Conservation (phyloP, 2,329 filamentous ascomycete genomes). For the Penicillium janthinellum region DNA sequence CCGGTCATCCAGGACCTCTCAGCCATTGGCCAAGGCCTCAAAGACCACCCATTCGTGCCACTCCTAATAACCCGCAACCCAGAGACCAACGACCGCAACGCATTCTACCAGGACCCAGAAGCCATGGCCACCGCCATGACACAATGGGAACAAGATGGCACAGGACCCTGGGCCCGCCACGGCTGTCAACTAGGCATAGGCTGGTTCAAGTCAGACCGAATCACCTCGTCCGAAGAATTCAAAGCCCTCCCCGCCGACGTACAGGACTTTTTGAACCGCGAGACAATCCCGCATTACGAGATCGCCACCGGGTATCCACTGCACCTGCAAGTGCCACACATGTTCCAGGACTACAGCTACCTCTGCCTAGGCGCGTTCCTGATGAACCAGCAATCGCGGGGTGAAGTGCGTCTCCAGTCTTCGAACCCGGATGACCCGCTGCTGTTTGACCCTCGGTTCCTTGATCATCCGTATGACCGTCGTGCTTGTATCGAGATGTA, state of each 20-base stretch:
- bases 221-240: constrained; percentile 53
- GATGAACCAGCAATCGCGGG: constrained; percentile 58
- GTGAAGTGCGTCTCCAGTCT: constrained; percentile 57
- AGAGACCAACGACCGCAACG: constrained; percentile 46
- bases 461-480: constrained; percentile 58
- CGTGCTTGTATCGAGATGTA: constrained; percentile 53
- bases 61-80: constrained; percentile 44
- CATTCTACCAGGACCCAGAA: constrained; percentile 49
- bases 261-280: constrained; percentile 49
- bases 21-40: constrained; percentile 49
- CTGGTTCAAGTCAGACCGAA: constrained; percentile 47
- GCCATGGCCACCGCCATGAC: constrained; percentile 50
- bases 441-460: constrained; percentile 56
- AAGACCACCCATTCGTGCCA: constrained; percentile 45
- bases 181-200: constrained; percentile 35
- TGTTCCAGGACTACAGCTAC: constrained; percentile 46
- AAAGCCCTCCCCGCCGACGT: constrained; percentile 49
- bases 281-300: constrained; percentile 62
- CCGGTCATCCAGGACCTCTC: constrained; percentile 43
- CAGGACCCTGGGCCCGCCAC: constrained; percentile 39
- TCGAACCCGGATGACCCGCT: constrained; percentile 55
- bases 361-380: constrained; percentile 50
- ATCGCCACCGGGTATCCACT: constrained; percentile 52
- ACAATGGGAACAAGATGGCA: constrained; percentile 51
- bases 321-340: constrained; percentile 46